A percentile compares a stretch with the other conserved stretches of the same genome.
Evolutionary conservation across 257 asterid species (phyloP).

Genomic region (Forsythia viridissima): DNA sequence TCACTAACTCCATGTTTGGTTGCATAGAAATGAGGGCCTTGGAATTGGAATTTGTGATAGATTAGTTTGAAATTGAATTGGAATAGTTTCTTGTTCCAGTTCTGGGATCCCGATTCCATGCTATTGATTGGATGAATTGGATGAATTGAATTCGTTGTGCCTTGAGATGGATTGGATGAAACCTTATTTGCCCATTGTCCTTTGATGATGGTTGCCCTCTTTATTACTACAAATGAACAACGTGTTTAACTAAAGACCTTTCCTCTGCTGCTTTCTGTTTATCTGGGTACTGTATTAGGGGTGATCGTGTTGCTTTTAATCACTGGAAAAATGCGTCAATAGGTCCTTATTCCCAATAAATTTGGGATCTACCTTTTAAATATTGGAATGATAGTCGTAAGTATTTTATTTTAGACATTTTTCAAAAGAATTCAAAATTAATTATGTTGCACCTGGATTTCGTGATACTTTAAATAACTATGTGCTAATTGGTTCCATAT

Average conservation of each 20-base stretch:
- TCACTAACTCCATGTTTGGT: neutral
- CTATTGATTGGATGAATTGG: neutral
- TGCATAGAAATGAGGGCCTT: neutral
- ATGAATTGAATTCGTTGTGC: neutral
- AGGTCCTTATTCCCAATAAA: neutral
- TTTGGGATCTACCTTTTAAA: neutral
- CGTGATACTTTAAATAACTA: neutral
- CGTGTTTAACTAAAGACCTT: neutral
- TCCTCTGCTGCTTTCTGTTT: neutral
- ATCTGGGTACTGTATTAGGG: neutral
- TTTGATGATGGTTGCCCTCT: neutral
- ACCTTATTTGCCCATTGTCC: neutral
- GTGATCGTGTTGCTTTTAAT: neutral
- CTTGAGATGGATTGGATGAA: neutral
- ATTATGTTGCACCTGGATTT: neutral
- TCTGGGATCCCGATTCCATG: neutral
- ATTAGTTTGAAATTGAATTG: neutral
- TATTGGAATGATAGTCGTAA: neutral
- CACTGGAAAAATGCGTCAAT: neutral
- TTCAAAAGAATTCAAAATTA: neutral
- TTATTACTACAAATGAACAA: neutral
- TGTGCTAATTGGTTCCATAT: neutral
- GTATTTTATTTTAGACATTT: neutral
- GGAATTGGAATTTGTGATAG: neutral
- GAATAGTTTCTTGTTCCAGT: neutral